These are phyloP conservation scores for Kokia cookei DNA, from an alignment of 441 rosid species.

Conservation along the genomic window DNA sequence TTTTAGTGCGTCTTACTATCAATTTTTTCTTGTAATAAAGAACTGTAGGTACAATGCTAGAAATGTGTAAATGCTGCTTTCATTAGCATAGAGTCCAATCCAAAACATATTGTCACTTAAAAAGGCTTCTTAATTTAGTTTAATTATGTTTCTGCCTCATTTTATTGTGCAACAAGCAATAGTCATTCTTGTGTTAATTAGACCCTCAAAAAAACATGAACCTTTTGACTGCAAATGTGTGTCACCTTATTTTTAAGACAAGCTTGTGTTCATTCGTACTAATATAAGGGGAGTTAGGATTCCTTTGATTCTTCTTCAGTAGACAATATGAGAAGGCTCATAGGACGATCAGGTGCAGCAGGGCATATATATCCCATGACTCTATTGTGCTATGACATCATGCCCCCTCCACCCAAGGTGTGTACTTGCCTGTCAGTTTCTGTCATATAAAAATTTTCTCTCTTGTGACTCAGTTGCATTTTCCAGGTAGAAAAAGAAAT, in stretches of 20 bases:
- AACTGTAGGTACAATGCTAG: background rate
- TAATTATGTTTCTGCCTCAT: background rate
- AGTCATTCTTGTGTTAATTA: background rate
- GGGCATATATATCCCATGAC: conserved; percentile 82
- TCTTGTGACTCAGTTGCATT: conserved; percentile 12
- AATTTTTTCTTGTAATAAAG: background rate
- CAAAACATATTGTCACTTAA: background rate
- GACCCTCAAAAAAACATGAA: background rate
- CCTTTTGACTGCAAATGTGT: background rate
- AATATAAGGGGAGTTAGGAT: conserved; percentile 58
- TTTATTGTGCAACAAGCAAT: background rate
- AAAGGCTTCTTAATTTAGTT: background rate
- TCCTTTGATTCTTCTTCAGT: conserved; percentile 86
- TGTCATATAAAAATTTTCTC: background rate
- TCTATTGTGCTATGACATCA: conserved; percentile 76
- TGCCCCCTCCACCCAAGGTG: conserved; percentile 94
- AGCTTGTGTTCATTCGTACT: conserved; percentile 26
- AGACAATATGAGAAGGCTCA: conserved; percentile 93
- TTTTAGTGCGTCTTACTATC: background rate
- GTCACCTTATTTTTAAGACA: conserved; percentile 11
- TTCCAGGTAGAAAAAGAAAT: conserved; percentile 90
- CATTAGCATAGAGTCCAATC: background rate
- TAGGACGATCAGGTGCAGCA: conserved; percentile 74
- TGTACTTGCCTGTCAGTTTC: conserved; percentile 9
- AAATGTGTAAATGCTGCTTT: background rate